Conservation (phyloP, 768 basidiomycete species). For the Russula compacta region DNA sequence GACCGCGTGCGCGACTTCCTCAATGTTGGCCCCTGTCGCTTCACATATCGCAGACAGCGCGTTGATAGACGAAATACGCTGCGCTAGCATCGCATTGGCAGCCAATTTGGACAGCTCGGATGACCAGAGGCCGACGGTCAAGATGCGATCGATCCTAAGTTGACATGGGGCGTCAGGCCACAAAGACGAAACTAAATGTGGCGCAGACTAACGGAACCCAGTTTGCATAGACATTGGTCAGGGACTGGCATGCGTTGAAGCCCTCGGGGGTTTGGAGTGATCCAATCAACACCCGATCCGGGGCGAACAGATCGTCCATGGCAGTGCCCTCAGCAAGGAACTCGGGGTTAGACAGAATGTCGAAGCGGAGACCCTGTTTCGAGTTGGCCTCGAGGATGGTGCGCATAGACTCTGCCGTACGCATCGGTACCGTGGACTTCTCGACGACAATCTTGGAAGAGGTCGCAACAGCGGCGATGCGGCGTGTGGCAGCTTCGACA, state of each 20-base stretch:
- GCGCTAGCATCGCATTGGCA: constrained; percentile 98
- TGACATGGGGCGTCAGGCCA: neutral
- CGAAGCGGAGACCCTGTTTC: constrained; percentile 80
- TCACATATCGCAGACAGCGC: constrained; percentile 98
- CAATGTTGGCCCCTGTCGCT: constrained; percentile 96
- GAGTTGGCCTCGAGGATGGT: constrained; percentile 99
- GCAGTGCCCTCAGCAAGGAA: constrained; percentile 99
- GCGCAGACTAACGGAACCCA: constrained; percentile 78
- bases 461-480: constrained; percentile 84
- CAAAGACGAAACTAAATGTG: neutral
- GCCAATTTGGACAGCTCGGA: constrained; percentile 98
- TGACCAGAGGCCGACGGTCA: constrained; percentile 96
- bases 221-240: constrained; percentile 81
- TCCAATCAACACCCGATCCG: constrained; percentile 96
- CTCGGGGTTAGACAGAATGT: constrained; percentile 99
- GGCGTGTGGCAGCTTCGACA: constrained; percentile 93
- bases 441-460: constrained; percentile 98
- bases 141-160: constrained; percentile 61
- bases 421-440: constrained; percentile 97
- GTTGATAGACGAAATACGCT: constrained; percentile 97
- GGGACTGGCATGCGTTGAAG: constrained; percentile 63
- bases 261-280: constrained; percentile 88
- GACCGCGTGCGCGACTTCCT: constrained; percentile 92
- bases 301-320: constrained; percentile 75
- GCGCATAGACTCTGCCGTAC: constrained; percentile 98